Evolutionary conservation across 2,329 filamentous ascomycete species (phyloP), one percentile per base, ranked within the genome.

Genomic region (Aspergillus vadensis): DNA sequence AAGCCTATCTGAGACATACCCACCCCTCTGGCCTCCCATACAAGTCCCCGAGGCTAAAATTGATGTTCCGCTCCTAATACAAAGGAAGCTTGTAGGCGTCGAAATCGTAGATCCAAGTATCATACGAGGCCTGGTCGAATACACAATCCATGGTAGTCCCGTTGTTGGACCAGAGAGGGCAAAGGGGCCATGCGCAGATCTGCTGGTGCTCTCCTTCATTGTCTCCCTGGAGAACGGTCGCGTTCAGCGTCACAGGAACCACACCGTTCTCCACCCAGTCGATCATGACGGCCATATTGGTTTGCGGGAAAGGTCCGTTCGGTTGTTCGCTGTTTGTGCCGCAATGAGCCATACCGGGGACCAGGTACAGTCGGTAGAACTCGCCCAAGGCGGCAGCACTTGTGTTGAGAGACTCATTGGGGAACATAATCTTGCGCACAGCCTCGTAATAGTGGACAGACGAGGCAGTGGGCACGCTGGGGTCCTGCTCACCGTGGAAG

Each of bases 401-500:
- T 4, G 76, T 76, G 5, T 78, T 74, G 65, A 76, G 78, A 3
- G 70, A 66, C 5, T 76, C 47, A 12, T 74, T 61, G 4, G 78
- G 74, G 66, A 80, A 81, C 80, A 84, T 82, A 69, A 78, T 73
- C 3, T 62, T 66, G 38, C 80, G 79, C 15, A 86, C 83, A 0
- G 82, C 81, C 55, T 85, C 75, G 68, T 77, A 80, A 72, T 85
- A 86, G 62, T 78, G 81, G 0, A 84, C 79, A 0, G 82, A 84
- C 0, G 82, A 83, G 3, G 77, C 82, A 0, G 83, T 72, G 1
- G 83, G 83, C 53, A 86, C 77, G 3, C 75, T 79, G 38, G 74
- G 67, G 68, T 86, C 84, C 0, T 79, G 79, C 69, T 86, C 83
- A 56, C 83, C 83, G 70, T 86, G 83, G 71, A 79, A 83, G 66